phyloP scores from a whole-genome alignment of 1,284 basidiomycete genomes.

The Ustilago esculenta region DNA sequence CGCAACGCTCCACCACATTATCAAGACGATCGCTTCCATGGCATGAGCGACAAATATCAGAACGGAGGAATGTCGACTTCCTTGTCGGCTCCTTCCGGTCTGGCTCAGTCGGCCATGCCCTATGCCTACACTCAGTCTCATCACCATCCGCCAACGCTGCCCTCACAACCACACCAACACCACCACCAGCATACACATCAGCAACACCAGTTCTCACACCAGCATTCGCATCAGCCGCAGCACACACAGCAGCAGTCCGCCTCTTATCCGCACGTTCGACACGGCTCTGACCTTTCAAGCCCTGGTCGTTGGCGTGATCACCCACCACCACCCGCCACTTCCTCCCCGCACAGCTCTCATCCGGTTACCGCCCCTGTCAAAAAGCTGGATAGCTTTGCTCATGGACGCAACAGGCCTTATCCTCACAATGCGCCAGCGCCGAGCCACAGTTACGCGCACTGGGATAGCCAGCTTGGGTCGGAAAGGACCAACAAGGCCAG shows the following conservation, averaged over 20 bases:
- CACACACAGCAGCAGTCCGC: conserved; percentile 4
- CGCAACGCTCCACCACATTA: conserved; percentile 11
- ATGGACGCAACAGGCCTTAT: conserved; percentile 28
- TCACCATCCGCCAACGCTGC: conserved; percentile 18
- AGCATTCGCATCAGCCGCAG: conserved; percentile 14
- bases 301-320: conserved; percentile 44
- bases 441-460: conserved; percentile 43
- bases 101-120: conserved; percentile 23
- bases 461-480: conserved; percentile 41
- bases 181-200: conserved; percentile 12
- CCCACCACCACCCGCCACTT: conserved; percentile 10
- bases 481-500: conserved; percentile 27
- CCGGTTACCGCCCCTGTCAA: conserved; percentile 12
- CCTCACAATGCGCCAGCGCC: conserved; percentile 36
- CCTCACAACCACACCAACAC: conserved; percentile 15
- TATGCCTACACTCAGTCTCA: conserved; percentile 23
- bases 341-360: conserved; percentile 38
- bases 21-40: conserved; percentile 35
- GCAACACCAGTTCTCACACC: conserved; percentile 21
- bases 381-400: conserved; percentile 29
- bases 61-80: conserved; percentile 26
- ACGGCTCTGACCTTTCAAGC: conserved; percentile 24
- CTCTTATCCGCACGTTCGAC: conserved; percentile 20
- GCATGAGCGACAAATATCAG: conserved; percentile 13
- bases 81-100: conserved; percentile 39